Evolutionary conservation across 345 rosid genomes (phyloP), one percentile per base, ranked within the genome.

Genomic region (Populus simonii): DNA sequence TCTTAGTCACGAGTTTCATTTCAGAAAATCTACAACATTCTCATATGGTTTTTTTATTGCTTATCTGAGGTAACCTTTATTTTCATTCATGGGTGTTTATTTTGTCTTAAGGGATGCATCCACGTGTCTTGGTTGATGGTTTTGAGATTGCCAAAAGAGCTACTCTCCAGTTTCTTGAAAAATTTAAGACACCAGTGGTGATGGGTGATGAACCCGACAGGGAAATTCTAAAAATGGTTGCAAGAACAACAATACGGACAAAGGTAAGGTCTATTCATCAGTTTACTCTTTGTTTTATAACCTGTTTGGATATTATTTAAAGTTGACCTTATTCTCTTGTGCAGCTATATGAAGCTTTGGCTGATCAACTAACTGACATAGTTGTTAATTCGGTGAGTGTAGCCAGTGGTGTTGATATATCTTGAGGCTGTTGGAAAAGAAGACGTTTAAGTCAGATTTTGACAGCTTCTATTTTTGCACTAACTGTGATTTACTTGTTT

Each of bases 121-220:
- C 99, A 16, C 96, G 98, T 68, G 99, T 96, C 80, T 82, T 96
- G 85, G 98, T 93, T 82, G 99, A 96, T 91, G 99, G 98, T 43
- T 91, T 96, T 67, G 98, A 96, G 84, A 89, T 93, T 80, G 99
- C 99, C 0, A 96, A 96, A 83, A 90, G 89, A 86, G 99, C 97
- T 29, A 90, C 99, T 53, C 95, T 96, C 35, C 92, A 91, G 38
- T 92, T 92, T 82, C 98, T 96, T 61, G 99, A 93, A 53, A 91
- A 89, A 76, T 96, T 96, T 78, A 96, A 90, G 89, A 96, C 97
- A 75, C 97, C 95, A 27, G 98, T 93, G 66, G 94, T 96, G 43
- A 93, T 96, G 86, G 99, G 98, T 27, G 80, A 87, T 70, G 99
- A 93, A 79, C 99, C 99, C 74, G 99, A 96, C 80, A 90, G 81